Evolutionary conservation across 2,329 filamentous ascomycete species (phyloP), one percentile per base, ranked within the genome.

Genomic region (Alternaria sp.): DNA sequence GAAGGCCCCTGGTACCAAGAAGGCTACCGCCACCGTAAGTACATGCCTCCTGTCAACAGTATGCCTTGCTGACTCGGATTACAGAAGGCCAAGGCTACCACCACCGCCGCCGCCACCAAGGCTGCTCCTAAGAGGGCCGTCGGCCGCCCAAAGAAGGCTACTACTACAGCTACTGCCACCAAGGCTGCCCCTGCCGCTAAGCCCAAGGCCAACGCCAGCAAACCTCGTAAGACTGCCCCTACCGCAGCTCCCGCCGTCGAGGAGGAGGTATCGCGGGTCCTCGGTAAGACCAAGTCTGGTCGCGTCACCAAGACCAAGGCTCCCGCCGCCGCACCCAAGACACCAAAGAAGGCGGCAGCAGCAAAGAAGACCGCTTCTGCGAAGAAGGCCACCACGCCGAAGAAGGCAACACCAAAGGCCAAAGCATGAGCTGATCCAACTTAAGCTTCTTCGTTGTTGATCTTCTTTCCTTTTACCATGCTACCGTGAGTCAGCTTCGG

Each of bases 271-370:
- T 73, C 80, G 23, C 87, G 88, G 72, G 84, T 89, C 48, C 80
- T 93, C 51, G 86, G 85, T 77, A 93, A 91, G 86, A 93, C 92
- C 78, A 95, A 95, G 86, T 89, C 91, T 53, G 92, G 92, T 48
- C 90, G 92, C 68, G 90, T 96, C 71, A 87, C 89, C 71, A 96
- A 95, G 87, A 82, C 84, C 24, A 81, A 83, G 36, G 80, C 82
- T 56, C 82, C 75, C 60, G 67, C 66, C 60, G 67, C 67, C n/a
- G 62, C 62, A 45, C 49, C 69, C 40, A 68, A 62, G 54, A 55
- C 54, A 17, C 51, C 60, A 2, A 67, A 62, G 57, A 81, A 81
- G 74, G 75, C 75, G 21, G 72, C 78, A 4, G 76, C 57, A 63
- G 77, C 68, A 62, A 77, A 76, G 70, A 75, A 73, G 67, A 75